Percentiles rank a stretch among this genome's conserved stretches.
Conservation (phyloP, 768 basidiomycete genomes). For the Phanerochaete sordida region DNA sequence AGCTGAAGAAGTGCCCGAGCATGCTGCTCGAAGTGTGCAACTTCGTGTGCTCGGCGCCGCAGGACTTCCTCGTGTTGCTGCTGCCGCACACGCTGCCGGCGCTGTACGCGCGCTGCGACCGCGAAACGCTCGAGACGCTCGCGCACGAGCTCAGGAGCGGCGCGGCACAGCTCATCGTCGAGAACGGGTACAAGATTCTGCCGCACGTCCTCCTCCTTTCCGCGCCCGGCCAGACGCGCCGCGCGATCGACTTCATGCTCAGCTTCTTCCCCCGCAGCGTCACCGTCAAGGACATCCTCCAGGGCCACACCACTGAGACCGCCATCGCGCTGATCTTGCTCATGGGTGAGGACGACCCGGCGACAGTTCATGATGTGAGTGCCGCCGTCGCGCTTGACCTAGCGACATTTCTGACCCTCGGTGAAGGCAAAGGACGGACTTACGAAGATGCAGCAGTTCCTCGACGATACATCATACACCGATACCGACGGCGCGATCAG, state of each 20-base stretch:
- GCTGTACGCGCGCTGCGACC: conserved; percentile 61
- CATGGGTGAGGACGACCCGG: conserved; percentile 65
- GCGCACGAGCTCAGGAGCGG: conserved; percentile 45
- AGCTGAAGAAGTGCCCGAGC: conserved; percentile 53
- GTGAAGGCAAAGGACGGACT: conserved; percentile 47
- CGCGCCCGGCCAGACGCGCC: conserved; percentile 50
- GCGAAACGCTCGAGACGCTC: conserved; percentile 58
- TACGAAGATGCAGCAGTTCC: conserved; percentile 37
- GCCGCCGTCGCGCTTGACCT: not conserved
- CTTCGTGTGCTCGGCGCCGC: conserved; percentile 55
- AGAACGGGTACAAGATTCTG: conserved; percentile 58
- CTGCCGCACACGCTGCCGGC: conserved; percentile 63
- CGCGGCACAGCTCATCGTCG: conserved; percentile 48
- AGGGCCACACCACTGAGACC: conserved; percentile 63
- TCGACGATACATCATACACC: conserved; percentile 18
- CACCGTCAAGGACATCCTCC: conserved; percentile 43
- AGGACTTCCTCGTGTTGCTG: conserved; percentile 62
- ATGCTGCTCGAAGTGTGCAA: conserved; percentile 63
- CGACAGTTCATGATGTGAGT: conserved; percentile 43
- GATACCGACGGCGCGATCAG: conserved; percentile 35
- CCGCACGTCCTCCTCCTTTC: conserved; percentile 63
- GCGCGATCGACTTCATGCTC: conserved; percentile 59
- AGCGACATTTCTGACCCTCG: not conserved
- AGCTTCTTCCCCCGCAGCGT: conserved; percentile 31
- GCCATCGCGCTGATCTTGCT: conserved; percentile 73